Evolutionary conservation across 345 rosid species (phyloP).

Genomic region (Eucalyptus erythrocorys): DNA sequence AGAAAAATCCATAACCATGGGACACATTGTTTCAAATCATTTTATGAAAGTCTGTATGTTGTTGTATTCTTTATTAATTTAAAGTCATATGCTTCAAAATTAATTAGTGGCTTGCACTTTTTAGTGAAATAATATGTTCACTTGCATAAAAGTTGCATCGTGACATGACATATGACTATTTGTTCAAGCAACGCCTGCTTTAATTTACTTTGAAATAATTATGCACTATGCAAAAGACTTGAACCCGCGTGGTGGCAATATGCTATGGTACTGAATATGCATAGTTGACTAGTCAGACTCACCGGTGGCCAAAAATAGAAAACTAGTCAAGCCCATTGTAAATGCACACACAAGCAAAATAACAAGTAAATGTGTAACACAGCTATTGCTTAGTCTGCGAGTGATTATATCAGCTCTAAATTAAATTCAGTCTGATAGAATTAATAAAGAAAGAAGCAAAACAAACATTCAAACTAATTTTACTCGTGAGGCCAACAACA

Average conservation of each 20-base stretch:
- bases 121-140: no score
- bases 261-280: no score
- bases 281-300: no score
- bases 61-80: fast-evolving
- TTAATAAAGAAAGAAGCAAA: neutral
- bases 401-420: neutral
- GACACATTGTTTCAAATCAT: neutral
- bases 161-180: no score
- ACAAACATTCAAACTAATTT: neutral
- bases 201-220: no score
- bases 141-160: no score
- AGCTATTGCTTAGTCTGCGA: neutral
- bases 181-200: no score
- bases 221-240: no score
- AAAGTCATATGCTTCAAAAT: neutral
- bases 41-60: neutral
- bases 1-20: neutral
- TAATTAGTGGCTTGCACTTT: no score
- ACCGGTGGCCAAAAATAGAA: fast-evolving
- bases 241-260: no score
- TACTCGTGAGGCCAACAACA: neutral
- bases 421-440: neutral
- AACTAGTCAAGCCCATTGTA: neutral
- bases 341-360: neutral
- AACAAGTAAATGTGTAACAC: neutral